Conservation (phyloP, 352 stramenopile species). For the Nothophytophthora sp. region DNA sequence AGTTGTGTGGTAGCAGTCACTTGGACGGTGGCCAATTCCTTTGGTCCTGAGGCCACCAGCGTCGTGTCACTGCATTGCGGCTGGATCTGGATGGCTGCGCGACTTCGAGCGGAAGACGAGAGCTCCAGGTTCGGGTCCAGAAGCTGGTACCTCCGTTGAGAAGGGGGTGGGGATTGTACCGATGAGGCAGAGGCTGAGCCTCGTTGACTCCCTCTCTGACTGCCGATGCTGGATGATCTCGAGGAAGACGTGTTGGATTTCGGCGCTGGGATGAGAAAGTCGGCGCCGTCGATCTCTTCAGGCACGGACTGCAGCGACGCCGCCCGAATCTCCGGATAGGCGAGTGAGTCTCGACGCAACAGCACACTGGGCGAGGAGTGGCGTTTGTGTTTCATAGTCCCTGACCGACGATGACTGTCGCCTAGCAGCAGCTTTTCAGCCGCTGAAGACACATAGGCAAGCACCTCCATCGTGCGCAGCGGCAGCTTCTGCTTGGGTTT, state of each 20-base stretch:
- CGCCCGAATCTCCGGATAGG: slow-evolving; percentile 25
- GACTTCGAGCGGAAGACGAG: slow-evolving; percentile 13
- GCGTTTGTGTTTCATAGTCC: slow-evolving; percentile 31
- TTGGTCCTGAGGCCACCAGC: slow-evolving; percentile 23
- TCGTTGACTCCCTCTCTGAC: too few species aligned
- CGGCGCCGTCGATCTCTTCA: slow-evolving; percentile 44
- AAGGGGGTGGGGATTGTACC: not conserved
- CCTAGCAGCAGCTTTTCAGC: slow-evolving; percentile 54
- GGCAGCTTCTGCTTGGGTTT: slow-evolving; percentile 52
- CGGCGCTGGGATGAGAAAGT: slow-evolving; percentile 28
- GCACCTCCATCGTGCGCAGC: slow-evolving; percentile 55
- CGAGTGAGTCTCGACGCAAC: slow-evolving; percentile 20
- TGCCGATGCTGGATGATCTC: too few species aligned
- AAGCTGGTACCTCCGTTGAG: slow-evolving; percentile 26
- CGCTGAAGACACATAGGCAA: slow-evolving; percentile 61
- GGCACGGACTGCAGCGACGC: slow-evolving; percentile 46
- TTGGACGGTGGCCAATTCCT: not conserved
- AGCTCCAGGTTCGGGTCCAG: slow-evolving; percentile 29
- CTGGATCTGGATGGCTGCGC: slow-evolving; percentile 2
- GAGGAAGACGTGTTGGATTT: too few species aligned
- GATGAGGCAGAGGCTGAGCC: too few species aligned
- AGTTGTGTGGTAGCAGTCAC: slow-evolving; percentile 17
- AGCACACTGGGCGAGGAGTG: slow-evolving; percentile 14
- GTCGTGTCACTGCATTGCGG: slow-evolving; percentile 30
- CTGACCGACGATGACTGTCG: slow-evolving; percentile 3